phyloP scores from a whole-genome alignment of 73 alveolate genomes.

The Paramecium tetraurelia region DNA sequence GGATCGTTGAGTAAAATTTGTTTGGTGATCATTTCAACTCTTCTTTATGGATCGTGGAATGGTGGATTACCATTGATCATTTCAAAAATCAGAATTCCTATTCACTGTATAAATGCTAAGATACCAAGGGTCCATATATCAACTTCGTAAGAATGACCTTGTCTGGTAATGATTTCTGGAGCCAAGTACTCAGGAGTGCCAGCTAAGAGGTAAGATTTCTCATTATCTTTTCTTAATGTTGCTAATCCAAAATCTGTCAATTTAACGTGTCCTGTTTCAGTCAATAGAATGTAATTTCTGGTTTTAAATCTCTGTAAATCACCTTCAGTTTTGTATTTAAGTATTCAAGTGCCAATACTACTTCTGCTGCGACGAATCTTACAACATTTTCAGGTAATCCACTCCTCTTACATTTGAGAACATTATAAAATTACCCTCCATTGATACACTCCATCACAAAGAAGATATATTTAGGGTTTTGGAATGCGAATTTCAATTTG shows the following conservation, averaged over 20 bases:
- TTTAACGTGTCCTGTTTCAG: constrained; percentile 72
- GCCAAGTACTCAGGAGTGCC: constrained; percentile 85
- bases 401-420: constrained; percentile 1
- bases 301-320: constrained; percentile 71
- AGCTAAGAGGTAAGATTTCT: constrained; percentile 63
- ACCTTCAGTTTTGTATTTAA: constrained; percentile 36
- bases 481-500: constrained; percentile 80
- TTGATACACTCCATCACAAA: constrained; percentile 76
- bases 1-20: neutral
- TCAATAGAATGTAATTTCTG: constrained; percentile 67
- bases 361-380: constrained; percentile 60
- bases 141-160: constrained; percentile 52
- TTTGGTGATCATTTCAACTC: neutral
- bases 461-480: constrained; percentile 83
- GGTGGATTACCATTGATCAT: constrained; percentile 65
- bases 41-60: constrained; percentile 44
- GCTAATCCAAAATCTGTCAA: constrained; percentile 71
- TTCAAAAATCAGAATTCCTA: constrained; percentile 31
- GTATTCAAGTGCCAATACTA: constrained; percentile 63
- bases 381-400: constrained; percentile 59
- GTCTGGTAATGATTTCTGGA: constrained; percentile 71
- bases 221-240: constrained; percentile 60
- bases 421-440: constrained; percentile 61
- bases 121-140: constrained; percentile 59
- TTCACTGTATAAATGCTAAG: neutral